These are phyloP conservation scores for Tuber aestivum DNA, from an alignment of 495 filamentous ascomycete genomes.

Conservation along the genomic window DNA sequence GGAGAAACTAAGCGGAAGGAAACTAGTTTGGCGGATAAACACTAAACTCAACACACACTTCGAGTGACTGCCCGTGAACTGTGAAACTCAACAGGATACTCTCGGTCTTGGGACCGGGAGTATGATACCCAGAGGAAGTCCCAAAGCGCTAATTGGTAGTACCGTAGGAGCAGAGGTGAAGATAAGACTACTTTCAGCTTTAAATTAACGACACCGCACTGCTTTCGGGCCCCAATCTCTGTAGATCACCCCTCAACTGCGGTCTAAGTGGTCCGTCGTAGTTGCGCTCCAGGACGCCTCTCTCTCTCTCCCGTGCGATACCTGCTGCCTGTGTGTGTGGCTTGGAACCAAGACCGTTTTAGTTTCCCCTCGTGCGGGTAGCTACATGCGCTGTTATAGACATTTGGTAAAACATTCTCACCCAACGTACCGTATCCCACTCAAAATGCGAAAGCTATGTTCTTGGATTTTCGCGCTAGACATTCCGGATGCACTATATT, in stretches of 20 bases:
- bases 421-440: not conserved
- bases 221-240: not conserved
- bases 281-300: not conserved
- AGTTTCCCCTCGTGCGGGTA: not conserved
- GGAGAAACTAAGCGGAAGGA: too few species aligned
- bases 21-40: too few species aligned
- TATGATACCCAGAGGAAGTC: not conserved
- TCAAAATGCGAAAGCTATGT: not conserved
- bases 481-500: not conserved
- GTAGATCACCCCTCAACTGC: too few species aligned
- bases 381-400: not conserved
- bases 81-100: fast-evolving
- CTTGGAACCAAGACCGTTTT: not conserved
- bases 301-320: not conserved
- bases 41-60: too few species aligned
- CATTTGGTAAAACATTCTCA: not conserved
- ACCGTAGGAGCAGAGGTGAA: not conserved
- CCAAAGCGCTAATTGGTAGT: not conserved
- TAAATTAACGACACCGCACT: not conserved
- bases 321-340: not conserved
- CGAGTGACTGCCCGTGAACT: not conserved
- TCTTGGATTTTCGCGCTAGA: not conserved
- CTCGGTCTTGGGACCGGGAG: not conserved
- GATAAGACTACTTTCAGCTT: not conserved
- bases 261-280: not conserved